These are phyloP conservation scores for Polyporus arcularius DNA, from an alignment of 768 basidiomycete genomes.

Conservation along the genomic window DNA sequence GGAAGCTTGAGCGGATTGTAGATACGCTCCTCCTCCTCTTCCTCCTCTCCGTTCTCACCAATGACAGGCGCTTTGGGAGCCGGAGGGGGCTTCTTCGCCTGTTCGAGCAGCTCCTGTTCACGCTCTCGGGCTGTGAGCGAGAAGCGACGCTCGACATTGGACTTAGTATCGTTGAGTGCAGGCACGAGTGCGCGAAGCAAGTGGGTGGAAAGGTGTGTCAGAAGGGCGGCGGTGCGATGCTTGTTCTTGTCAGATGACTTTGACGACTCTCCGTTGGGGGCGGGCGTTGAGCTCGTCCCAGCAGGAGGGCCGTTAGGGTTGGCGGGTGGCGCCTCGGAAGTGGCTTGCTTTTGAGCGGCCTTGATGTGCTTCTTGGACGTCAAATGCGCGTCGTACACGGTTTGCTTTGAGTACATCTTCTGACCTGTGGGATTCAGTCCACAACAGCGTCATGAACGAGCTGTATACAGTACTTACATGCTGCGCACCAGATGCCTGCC, in stretches of 20 bases:
- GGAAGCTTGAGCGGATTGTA: conserved; percentile 98
- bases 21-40: conserved; percentile 94
- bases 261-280: conserved; percentile 32
- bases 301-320: conserved; percentile 66
- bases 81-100: conserved; percentile 50
- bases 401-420: conserved; percentile 94
- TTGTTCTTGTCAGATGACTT: conserved; percentile 43
- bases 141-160: conserved; percentile 94
- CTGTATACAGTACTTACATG: conserved; percentile 60
- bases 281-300: conserved; percentile 45
- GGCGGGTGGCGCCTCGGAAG: conserved; percentile 42
- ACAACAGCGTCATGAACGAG: neutral
- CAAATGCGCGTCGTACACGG: conserved; percentile 95
- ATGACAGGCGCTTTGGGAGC: conserved; percentile 46
- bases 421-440: conserved; percentile 59
- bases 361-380: conserved; percentile 96
- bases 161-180: conserved; percentile 85
- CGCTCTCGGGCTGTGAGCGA: conserved; percentile 97
- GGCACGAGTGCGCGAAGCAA: conserved; percentile 65
- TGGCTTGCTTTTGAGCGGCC: conserved; percentile 74
- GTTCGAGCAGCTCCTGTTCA: conserved; percentile 88
- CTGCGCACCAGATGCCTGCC: conserved; percentile 91
- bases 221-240: conserved; percentile 63
- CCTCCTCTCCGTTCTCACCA: conserved; percentile 65
- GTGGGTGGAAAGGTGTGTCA: conserved; percentile 68